Evolutionary conservation across 495 filamentous ascomycete species (phyloP).

Genomic region (Podospora pseudoanserina): DNA sequence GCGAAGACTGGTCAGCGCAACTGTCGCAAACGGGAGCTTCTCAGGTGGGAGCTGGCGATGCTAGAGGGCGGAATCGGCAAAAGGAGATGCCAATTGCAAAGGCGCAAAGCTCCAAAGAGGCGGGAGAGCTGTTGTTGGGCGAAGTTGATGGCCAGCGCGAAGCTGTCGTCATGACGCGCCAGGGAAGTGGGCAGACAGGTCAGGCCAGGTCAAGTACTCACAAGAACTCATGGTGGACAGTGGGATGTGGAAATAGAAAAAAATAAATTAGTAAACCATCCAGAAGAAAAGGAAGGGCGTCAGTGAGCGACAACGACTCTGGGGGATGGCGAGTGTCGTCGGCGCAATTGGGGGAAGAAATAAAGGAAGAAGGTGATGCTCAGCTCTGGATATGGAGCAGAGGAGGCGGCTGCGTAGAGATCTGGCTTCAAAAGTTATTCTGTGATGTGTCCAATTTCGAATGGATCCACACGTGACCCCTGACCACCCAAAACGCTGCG

Average conservation of each 20-base stretch:
- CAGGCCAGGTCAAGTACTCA: conserved; percentile 43
- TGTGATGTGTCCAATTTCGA: conserved; percentile 53
- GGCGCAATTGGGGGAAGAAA: conserved; percentile 37
- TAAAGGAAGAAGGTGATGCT: conserved; percentile 35
- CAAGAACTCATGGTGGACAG: conserved; percentile 55
- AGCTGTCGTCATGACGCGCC: conserved; percentile 2
- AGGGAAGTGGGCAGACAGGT: not conserved
- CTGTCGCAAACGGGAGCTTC: conserved; percentile 16
- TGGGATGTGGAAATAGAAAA: conserved; percentile 33
- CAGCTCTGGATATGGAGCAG: conserved; percentile 14
- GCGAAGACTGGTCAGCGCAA: conserved; percentile 30
- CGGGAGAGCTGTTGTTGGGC: not conserved
- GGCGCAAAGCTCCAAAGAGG: not conserved
- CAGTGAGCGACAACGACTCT: conserved; percentile 41
- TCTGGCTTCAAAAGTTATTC: conserved; percentile 49
- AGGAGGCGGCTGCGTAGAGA: conserved; percentile 37
- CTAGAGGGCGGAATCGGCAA: not conserved
- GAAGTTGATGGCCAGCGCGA: not conserved
- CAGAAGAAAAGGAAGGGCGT: conserved; percentile 37
- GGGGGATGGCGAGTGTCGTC: conserved; percentile 34
- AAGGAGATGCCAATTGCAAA: not conserved
- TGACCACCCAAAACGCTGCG: not conserved
- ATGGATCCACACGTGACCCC: conserved; percentile 40
- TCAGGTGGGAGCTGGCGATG: not conserved
- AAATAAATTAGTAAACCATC: conserved; percentile 42